A percentile compares a stretch with the other conserved stretches of the same genome.
Evolutionary conservation across 495 filamentous ascomycete species (phyloP).

Genomic region (Neurospora terricola): DNA sequence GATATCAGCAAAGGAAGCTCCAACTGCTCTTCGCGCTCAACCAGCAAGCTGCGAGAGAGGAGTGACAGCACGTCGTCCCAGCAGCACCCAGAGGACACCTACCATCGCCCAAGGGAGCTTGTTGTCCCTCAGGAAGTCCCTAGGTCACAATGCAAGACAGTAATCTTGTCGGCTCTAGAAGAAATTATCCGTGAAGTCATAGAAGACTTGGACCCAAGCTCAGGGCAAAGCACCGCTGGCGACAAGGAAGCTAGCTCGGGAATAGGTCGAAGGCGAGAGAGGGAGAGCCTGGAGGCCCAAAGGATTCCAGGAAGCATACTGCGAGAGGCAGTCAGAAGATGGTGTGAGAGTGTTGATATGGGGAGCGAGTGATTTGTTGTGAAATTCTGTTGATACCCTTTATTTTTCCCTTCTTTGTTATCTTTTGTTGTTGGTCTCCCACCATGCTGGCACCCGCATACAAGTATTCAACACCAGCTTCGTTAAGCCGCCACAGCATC

Average conservation of each 20-base stretch:
- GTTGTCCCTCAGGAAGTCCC: slow-evolving; percentile 25
- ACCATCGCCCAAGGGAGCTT: slow-evolving; percentile 2
- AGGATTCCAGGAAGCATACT: slow-evolving; percentile 24
- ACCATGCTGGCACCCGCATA: background rate
- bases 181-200: slow-evolving; percentile 38
- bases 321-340: slow-evolving; percentile 30
- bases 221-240: slow-evolving; percentile 10
- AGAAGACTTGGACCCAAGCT: slow-evolving; percentile 12
- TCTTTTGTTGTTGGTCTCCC: background rate
- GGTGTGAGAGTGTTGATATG: slow-evolving; percentile 35
- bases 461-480: background rate
- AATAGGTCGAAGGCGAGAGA: background rate
- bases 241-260: slow-evolving; percentile 7
- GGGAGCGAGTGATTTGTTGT: slow-evolving; percentile 14
- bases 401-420: background rate
- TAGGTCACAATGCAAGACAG: slow-evolving; percentile 37
- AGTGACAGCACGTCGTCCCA: slow-evolving; percentile 25
- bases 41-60: slow-evolving; percentile 31
- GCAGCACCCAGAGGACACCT: background rate
- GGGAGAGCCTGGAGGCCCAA: slow-evolving; percentile 9
- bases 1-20: slow-evolving; percentile 33
- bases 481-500: background rate
- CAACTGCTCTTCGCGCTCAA: slow-evolving; percentile 30
- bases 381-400: background rate
- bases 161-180: slow-evolving; percentile 36